Evolutionary conservation across 208 protist species (phyloP).

Genomic region (Leptomonas seymouri): DNA sequence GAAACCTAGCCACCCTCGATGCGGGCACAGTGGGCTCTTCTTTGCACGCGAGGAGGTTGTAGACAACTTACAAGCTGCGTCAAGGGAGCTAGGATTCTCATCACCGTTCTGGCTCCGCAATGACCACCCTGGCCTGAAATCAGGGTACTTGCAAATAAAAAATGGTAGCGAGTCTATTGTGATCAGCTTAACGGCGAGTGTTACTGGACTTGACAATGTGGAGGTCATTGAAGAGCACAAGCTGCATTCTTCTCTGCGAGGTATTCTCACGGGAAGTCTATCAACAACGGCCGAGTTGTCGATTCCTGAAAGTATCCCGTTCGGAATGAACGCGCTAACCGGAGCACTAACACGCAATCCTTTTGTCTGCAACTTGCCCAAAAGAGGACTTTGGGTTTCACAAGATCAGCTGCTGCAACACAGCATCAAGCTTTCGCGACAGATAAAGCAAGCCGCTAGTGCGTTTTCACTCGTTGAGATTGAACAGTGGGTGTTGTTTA

Average conservation of each 20-base stretch:
- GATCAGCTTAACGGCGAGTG: slow-evolving; percentile 70
- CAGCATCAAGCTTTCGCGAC: slow-evolving; percentile 35
- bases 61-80: slow-evolving; percentile 87
- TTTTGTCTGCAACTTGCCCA: slow-evolving; percentile 65
- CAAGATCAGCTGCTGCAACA: slow-evolving; percentile 81
- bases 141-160: slow-evolving; percentile 67
- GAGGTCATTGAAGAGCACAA: slow-evolving; percentile 44
- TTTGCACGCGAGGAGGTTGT: slow-evolving; percentile 88
- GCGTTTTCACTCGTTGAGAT: slow-evolving; percentile 72
- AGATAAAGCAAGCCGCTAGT: slow-evolving; percentile 23
- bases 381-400: slow-evolving; percentile 83
- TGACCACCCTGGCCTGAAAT: slow-evolving; percentile 65
- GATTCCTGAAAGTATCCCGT: slow-evolving; percentile 42
- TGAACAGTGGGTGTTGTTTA: slow-evolving; percentile 87
- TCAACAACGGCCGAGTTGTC: slow-evolving; percentile 1
- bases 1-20: slow-evolving; percentile 43
- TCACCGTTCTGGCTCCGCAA: slow-evolving; percentile 87
- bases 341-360: slow-evolving; percentile 70
- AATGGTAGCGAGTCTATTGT: slow-evolving; percentile 84
- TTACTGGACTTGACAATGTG: slow-evolving; percentile 67
- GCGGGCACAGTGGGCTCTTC: slow-evolving; percentile 79
- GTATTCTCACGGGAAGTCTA: neutral
- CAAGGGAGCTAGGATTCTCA: slow-evolving; percentile 65
- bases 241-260: slow-evolving; percentile 59
- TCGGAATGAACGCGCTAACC: slow-evolving; percentile 86